Conservation (phyloP, 768 basidiomycete genomes). For the Erythrobasidium yunnanense region DNA sequence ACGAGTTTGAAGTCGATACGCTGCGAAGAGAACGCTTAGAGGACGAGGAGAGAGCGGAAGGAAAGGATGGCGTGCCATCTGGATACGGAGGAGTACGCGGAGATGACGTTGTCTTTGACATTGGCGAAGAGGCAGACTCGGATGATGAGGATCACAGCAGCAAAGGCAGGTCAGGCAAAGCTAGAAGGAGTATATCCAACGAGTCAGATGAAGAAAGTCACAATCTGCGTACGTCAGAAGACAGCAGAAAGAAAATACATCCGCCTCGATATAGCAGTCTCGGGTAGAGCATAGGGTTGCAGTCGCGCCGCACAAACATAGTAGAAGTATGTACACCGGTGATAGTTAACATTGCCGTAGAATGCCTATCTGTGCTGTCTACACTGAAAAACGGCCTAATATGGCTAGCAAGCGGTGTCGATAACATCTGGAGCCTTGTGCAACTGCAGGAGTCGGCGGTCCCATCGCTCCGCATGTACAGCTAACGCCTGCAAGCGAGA, state of each 20-base stretch:
- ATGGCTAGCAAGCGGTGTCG: too few species aligned
- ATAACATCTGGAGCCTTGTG: too few species aligned
- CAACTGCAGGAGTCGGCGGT: too few species aligned
- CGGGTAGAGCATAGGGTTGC: background rate
- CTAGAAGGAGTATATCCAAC: background rate
- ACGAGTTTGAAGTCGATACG: constrained; percentile 78
- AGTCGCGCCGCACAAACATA: too few species aligned
- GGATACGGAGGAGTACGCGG: constrained; percentile 45
- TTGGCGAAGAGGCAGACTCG: constrained; percentile 66
- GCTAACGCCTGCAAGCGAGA: too few species aligned
- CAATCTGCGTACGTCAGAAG: background rate
- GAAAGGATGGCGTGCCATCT: constrained; percentile 50
- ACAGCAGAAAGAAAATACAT: background rate
- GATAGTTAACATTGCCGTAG: too few species aligned
- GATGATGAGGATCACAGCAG: constrained; percentile 37
- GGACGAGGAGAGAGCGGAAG: constrained; percentile 57
- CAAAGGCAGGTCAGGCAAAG: background rate
- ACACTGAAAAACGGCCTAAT: too few species aligned
- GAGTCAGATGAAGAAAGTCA: constrained; percentile 1
- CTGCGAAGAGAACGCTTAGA: constrained; percentile 47
- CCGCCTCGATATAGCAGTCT: constrained; percentile 6
- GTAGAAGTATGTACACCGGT: too few species aligned
- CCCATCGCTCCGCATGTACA: too few species aligned
- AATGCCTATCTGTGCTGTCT: too few species aligned
- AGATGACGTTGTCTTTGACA: constrained; percentile 76